phyloP scores from a whole-genome alignment of 768 basidiomycete genomes.

The Boletus rex-veris region DNA sequence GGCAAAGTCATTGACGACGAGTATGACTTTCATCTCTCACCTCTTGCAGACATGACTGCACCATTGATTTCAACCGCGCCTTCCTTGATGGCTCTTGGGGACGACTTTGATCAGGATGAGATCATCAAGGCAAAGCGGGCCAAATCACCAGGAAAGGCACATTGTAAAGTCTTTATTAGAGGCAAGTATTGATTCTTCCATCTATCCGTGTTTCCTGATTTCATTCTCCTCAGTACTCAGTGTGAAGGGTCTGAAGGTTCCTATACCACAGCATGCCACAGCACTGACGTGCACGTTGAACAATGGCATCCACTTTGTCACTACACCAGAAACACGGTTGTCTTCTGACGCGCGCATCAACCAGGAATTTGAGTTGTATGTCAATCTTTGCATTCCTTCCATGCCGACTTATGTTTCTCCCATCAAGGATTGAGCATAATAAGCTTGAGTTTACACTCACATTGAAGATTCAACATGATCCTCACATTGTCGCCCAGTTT shows the following conservation, averaged over 20 bases:
- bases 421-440: slow-evolving; percentile 80
- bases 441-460: slow-evolving; percentile 94
- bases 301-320: slow-evolving; percentile 95
- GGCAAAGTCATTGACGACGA: slow-evolving; percentile 27
- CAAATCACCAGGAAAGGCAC: slow-evolving; percentile 54
- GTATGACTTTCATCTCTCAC: slow-evolving; percentile 29
- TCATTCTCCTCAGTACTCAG: slow-evolving; percentile 55
- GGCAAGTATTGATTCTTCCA: slow-evolving; percentile 41
- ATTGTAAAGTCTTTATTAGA: slow-evolving; percentile 94
- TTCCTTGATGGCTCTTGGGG: slow-evolving; percentile 28
- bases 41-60: slow-evolving; percentile 24
- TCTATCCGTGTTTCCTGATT: background rate
- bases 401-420: background rate
- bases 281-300: slow-evolving; percentile 84
- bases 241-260: slow-evolving; percentile 69
- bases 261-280: slow-evolving; percentile 74
- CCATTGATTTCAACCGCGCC: slow-evolving; percentile 29
- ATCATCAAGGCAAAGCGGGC: slow-evolving; percentile 16
- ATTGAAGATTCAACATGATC: slow-evolving; percentile 80
- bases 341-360: slow-evolving; percentile 61
- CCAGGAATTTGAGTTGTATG: slow-evolving; percentile 90
- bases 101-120: slow-evolving; percentile 30
- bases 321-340: slow-evolving; percentile 75
- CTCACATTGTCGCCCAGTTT: slow-evolving; percentile 78
- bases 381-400: slow-evolving; percentile 5